phyloP scores from a whole-genome alignment of 2,329 filamentous ascomycete species.

The Aureobasidium vineae region DNA sequence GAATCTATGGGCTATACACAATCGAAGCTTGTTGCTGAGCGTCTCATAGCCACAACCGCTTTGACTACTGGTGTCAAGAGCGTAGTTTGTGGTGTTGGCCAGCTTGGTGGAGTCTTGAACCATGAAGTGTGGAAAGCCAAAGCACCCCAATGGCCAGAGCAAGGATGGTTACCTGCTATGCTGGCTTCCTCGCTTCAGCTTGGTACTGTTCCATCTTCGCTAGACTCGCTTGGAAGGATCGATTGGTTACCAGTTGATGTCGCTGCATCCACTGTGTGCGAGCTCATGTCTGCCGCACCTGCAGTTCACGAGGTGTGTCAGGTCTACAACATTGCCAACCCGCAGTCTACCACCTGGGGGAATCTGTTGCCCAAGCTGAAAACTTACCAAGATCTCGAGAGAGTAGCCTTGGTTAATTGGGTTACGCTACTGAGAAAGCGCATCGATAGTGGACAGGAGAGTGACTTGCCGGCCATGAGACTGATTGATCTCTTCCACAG shows the following conservation, averaged over 20 bases:
- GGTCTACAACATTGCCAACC: conserved; percentile 37
- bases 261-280: conserved; percentile 27
- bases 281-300: conserved; percentile 9
- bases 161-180: conserved; percentile 56
- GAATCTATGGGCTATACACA: conserved; percentile 42
- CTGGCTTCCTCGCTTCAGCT: conserved; percentile 52
- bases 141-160: conserved; percentile 50
- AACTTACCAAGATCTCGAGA: not conserved
- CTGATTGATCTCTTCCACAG: conserved; percentile 1
- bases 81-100: conserved; percentile 35
- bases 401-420: not conserved
- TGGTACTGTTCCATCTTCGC: conserved; percentile 46
- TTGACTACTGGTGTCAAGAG: conserved; percentile 32
- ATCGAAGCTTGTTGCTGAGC: conserved; percentile 40
- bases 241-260: conserved; percentile 57
- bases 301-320: conserved; percentile 26
- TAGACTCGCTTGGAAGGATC: conserved; percentile 48
- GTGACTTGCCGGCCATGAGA: not conserved
- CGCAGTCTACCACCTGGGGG: conserved; percentile 32
- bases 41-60: conserved; percentile 37
- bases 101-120: conserved; percentile 37
- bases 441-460: not conserved
- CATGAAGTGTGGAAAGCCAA: conserved; percentile 29
- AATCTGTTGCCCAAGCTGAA: conserved; percentile 30
- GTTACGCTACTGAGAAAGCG: not conserved